phyloP scores from a whole-genome alignment of 1,139 yeast species.

The Blastobotrys buckinghamii region DNA sequence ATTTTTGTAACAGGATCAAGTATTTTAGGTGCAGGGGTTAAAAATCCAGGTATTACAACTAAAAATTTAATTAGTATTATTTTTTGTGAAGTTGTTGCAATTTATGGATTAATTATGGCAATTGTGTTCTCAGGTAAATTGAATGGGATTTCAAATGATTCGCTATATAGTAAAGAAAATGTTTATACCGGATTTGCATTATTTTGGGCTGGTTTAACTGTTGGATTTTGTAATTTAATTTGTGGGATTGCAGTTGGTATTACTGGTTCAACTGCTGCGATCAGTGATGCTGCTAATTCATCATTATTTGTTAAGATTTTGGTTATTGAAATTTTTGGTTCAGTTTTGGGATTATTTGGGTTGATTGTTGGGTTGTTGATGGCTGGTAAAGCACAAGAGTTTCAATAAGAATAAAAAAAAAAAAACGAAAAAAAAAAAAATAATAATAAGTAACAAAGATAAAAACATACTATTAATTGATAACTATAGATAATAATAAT shows the following conservation, averaged over 20 bases:
- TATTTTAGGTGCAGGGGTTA: conserved; percentile 96
- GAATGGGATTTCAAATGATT: conserved; percentile 51
- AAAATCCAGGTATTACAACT: conserved; percentile 95
- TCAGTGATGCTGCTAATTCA: conserved; percentile 96
- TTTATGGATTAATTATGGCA: conserved; percentile 96
- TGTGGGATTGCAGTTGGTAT: conserved; percentile 98
- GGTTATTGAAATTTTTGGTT: conserved; percentile 95
- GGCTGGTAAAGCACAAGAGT: conserved; percentile 94
- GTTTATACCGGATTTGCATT: conserved; percentile 85
- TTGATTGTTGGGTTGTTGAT: conserved; percentile 92
- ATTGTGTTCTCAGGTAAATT: conserved; percentile 93
- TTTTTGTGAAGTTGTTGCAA: conserved; percentile 99
- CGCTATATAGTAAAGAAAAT: conserved; percentile 71
- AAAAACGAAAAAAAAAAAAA: no score
- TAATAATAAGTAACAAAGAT: no score
- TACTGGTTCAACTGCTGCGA: conserved; percentile 97
- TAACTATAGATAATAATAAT: no score
- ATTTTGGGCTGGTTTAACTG: conserved; percentile 98
- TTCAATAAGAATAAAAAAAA: conserved; percentile 32
- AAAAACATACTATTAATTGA: no score
- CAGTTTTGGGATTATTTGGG: conserved; percentile 83
- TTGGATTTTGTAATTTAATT: conserved; percentile 84
- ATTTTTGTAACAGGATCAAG: conserved; percentile 94
- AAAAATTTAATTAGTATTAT: conserved; percentile 94
- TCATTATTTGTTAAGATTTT: conserved; percentile 91